Percentiles rank a stretch among this genome's conserved stretches.
Evolutionary conservation across 2,329 filamentous ascomycete genomes (phyloP).

Genomic region (Lecanosticta acicola): DNA sequence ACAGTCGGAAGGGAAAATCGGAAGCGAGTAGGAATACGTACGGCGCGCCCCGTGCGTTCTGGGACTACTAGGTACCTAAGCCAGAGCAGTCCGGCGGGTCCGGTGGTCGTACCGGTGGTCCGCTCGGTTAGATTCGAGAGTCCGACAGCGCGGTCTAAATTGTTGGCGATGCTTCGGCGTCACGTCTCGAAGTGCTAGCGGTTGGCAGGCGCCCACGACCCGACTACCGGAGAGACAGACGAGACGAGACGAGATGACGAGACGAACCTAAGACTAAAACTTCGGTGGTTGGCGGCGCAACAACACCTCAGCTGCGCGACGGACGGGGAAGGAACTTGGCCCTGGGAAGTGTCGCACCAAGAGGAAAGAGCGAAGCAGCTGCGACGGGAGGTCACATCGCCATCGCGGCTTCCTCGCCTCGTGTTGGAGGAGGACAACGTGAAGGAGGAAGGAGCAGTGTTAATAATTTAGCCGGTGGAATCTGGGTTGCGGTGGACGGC

Average conservation of each 20-base stretch:
- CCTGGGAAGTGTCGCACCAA: neutral
- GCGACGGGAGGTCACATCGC: too few relatives aligned
- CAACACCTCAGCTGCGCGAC: neutral
- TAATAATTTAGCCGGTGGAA: neutral
- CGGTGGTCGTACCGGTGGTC: neutral
- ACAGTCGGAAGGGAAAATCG: neutral
- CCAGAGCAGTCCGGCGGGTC: neutral
- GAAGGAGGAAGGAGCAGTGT: too few relatives aligned
- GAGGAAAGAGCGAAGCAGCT: too few relatives aligned
- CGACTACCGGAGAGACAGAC: too few relatives aligned
- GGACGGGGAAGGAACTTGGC: neutral
- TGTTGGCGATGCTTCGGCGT: neutral
- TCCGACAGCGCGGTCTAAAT: neutral
- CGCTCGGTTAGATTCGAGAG: too few relatives aligned
- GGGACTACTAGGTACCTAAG: neutral
- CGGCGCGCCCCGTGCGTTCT: neutral
- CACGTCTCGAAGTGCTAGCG: too few relatives aligned
- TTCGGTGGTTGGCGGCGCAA: neutral
- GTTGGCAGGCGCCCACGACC: too few relatives aligned
- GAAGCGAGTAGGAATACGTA: neutral
- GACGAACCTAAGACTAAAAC: too few relatives aligned
- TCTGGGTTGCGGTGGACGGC: neutral
- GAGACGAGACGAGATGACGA: too few relatives aligned
- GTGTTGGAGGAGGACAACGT: too few relatives aligned
- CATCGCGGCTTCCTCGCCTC: too few relatives aligned